These are phyloP conservation scores for Barnettozyma vustinii DNA, from an alignment of 805 yeast species.

Conservation along the genomic window DNA sequence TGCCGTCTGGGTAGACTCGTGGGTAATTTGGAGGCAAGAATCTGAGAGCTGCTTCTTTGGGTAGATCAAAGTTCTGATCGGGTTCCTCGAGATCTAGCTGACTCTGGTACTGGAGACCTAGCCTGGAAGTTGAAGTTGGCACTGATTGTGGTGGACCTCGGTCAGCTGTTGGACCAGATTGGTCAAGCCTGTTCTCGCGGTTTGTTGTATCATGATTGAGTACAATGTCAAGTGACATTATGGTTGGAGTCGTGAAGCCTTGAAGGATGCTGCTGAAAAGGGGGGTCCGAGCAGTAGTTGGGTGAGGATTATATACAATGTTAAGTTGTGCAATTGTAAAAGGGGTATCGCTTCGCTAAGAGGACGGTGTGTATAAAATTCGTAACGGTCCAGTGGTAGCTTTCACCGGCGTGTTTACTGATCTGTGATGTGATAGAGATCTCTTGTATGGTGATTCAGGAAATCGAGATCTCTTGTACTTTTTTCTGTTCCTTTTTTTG, in stretches of 20 bases:
- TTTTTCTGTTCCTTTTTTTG: too few relatives aligned
- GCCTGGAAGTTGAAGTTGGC: neutral
- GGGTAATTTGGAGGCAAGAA: conserved; percentile 26
- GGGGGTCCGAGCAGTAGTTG: too few relatives aligned
- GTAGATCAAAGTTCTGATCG: neutral
- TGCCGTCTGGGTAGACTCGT: conserved; percentile 19
- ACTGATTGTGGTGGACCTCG: neutral
- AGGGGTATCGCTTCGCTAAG: too few relatives aligned
- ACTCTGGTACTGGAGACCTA: neutral
- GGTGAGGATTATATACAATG: too few relatives aligned
- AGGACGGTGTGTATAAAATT: too few relatives aligned
- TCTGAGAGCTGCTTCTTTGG: conserved; percentile 7
- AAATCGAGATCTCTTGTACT: neutral
- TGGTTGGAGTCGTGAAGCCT: neutral
- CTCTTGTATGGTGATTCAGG: neutral
- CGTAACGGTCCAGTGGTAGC: too few relatives aligned
- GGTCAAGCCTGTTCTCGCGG: neutral
- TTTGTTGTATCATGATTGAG: neutral
- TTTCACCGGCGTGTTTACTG: too few relatives aligned
- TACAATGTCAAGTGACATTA: neutral
- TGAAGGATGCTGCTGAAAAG: neutral
- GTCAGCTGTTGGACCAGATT: neutral
- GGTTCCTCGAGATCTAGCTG: neutral
- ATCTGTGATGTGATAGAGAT: neutral
- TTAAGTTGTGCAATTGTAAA: too few relatives aligned